These are phyloP conservation scores for Catharanthus roseus DNA, from an alignment of 257 asterid species.

Conservation along the genomic window DNA sequence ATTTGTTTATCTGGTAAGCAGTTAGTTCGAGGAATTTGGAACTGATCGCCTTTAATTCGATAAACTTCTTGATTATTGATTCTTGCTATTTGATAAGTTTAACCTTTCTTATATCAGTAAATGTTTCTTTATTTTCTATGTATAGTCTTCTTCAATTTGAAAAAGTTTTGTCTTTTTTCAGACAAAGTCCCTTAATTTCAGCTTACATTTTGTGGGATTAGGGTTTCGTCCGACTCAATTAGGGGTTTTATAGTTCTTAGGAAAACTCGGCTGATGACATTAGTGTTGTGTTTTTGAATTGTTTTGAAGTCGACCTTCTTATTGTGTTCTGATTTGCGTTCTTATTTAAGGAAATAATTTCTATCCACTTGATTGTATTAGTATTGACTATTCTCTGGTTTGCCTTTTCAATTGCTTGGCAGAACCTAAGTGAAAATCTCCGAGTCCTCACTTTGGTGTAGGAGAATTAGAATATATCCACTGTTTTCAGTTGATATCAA, in stretches of 20 bases:
- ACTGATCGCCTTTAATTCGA: conserved; percentile 33
- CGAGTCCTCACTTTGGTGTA: neutral
- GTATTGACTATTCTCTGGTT: conserved; percentile 5
- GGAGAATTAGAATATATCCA: neutral
- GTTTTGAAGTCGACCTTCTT: neutral
- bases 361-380: neutral
- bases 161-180: neutral
- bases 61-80: neutral
- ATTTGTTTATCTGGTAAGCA: neutral
- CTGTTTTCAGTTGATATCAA: neutral
- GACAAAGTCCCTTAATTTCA: neutral
- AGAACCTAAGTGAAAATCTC: conserved; percentile 1
- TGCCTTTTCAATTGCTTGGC: neutral
- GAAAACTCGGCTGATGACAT: neutral
- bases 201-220: conserved; percentile 9
- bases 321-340: neutral
- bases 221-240: conserved; percentile 24
- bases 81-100: conserved; percentile 2
- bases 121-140: neutral
- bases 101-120: neutral
- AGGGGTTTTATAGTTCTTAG: neutral
- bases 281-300: neutral
- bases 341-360: neutral
- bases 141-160: neutral
- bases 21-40: conserved; percentile 23